phyloP scores from a whole-genome alignment of 805 yeast genomes.

The Spathaspora hagerdaliae region DNA sequence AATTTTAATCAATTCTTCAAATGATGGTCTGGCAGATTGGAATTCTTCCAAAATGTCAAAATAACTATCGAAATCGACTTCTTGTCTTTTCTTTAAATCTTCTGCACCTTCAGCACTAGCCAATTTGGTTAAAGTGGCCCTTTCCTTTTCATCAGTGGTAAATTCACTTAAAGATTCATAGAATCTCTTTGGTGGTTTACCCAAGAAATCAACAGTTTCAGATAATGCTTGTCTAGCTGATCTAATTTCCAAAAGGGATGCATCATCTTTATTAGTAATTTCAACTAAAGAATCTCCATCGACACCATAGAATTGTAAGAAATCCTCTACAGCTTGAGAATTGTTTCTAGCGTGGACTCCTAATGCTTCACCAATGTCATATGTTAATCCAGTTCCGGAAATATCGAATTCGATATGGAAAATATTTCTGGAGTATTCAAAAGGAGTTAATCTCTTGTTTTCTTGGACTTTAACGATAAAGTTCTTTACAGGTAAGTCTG shows the following conservation, averaged over 20 bases:
- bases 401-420: conserved; percentile 95
- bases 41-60: conserved; percentile 79
- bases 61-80: conserved; percentile 75
- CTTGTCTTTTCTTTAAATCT: conserved; percentile 79
- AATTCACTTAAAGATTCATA: conserved; percentile 75
- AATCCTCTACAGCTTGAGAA: conserved; percentile 57
- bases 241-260: conserved; percentile 59
- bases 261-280: conserved; percentile 65
- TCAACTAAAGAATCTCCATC: conserved; percentile 65
- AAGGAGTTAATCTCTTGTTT: conserved; percentile 87
- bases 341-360: conserved; percentile 92
- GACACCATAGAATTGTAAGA: conserved; percentile 68
- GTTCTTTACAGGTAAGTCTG: conserved; percentile 83
- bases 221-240: conserved; percentile 77
- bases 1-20: conserved; percentile 64
- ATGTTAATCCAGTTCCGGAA: conserved; percentile 84
- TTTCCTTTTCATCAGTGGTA: conserved; percentile 69
- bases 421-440: conserved; percentile 85
- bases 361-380: conserved; percentile 94
- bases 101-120: conserved; percentile 80
- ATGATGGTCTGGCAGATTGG: conserved; percentile 74
- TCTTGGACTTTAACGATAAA: conserved; percentile 86
- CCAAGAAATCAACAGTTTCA: conserved; percentile 83
- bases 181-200: conserved; percentile 94
- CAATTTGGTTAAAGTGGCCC: conserved; percentile 54